phyloP scores from a whole-genome alignment of 176 grass and related monocot genomes.

The Oryza meyeriana region DNA sequence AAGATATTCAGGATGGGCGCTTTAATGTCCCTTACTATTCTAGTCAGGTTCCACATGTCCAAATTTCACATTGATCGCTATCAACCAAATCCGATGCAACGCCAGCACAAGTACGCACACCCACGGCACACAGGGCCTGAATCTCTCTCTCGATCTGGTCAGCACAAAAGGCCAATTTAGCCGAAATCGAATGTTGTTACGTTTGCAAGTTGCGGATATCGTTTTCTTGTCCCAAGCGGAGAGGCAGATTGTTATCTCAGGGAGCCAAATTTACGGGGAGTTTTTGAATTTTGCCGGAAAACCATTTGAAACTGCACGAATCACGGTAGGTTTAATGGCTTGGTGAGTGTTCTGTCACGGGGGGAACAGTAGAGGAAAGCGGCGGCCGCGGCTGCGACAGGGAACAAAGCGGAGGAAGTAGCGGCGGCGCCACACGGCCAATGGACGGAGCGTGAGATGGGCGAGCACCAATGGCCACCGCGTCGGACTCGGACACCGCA shows the following conservation, averaged over 20 bases:
- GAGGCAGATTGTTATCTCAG: no score
- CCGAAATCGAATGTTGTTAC: not conserved
- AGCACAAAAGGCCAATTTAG: not conserved
- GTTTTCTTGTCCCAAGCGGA: constrained; percentile 2
- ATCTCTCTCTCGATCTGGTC: not conserved
- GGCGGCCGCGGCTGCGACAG: no score
- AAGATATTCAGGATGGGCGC: constrained; percentile 34
- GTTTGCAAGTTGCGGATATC: not conserved
- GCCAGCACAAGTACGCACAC: not conserved
- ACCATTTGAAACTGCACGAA: not conserved
- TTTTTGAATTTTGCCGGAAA: not conserved
- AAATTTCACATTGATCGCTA: constrained; percentile 22
- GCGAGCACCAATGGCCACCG: not conserved
- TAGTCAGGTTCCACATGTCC: constrained; percentile 38
- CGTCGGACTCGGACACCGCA: not conserved
- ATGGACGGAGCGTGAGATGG: constrained; percentile 19
- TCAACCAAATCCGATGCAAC: not conserved
- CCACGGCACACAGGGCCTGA: not conserved
- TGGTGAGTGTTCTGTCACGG: not conserved
- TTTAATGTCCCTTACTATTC: constrained; percentile 52
- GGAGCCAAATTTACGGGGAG: not conserved
- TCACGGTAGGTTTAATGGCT: not conserved
- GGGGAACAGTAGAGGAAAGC: constrained; percentile 22
- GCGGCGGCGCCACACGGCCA: no score
- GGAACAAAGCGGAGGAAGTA: no score